Base-by-base conservation (phyloP, 441 rosid genomes). In the Adansonia rubrostipa region DNA sequence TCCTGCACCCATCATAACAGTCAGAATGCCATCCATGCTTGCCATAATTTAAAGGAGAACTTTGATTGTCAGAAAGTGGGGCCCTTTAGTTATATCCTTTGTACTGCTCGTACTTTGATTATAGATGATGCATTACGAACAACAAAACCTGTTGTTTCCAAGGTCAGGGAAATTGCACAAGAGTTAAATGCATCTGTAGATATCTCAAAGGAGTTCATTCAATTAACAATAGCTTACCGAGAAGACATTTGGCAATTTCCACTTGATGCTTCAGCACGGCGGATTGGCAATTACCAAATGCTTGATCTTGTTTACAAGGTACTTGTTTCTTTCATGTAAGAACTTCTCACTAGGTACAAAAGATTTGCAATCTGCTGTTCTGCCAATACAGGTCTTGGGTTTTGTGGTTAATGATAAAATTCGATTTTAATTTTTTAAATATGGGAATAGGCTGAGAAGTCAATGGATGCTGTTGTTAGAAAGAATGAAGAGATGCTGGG, bases 1-100 rank as follows among this genome's bases (percentile, higher is more conserved):
- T 90, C 95, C 20, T 92, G 98, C 86, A 95, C 95, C n/a, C 99
- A 95, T 70, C 94, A 93, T 85, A 95, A 93, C 77, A 93, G 92
- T 81, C 92, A 83, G 82, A 88, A 88, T 56, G 96, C 93, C 9
- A 80, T 88, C 71, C 94, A 85, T 78, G 99, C 99, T 42, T 93
- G 95, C 81, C 98, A 85, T 79, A 82, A 89, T 60, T 78, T 95
- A 78, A 90, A 91, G 83, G 96, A 88, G 84, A 87, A 90, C 77
- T 80, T 93, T 28, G 93, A 93, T 82, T 87, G 86, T 77, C 91
- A 88, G 83, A 89, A 92, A 88, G 79, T 72, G 14, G 91, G 89
- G 42, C 92, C 95, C 51, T 95, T 93, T 84, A 91, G 93, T 78
- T 93, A 88, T 77, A 88, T 93, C 71, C 98, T 97, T 0, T 93